Evolutionary conservation across 2,329 filamentous ascomycete genomes (phyloP).

Genomic region (Epichloe glyceriae): DNA sequence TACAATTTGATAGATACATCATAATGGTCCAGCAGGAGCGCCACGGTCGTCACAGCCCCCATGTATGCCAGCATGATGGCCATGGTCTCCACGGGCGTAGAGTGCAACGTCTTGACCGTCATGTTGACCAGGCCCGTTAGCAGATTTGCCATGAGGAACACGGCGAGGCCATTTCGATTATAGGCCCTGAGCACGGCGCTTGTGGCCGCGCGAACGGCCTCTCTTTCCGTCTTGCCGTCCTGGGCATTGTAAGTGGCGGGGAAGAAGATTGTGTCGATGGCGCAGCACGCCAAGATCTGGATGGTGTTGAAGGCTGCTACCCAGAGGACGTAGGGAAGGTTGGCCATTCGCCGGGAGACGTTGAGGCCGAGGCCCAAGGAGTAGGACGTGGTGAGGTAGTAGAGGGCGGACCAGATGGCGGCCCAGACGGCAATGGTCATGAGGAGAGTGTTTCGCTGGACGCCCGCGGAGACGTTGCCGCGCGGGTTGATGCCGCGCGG

Average conservation of each 20-base stretch:
- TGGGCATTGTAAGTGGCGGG: slow-evolving; percentile 52
- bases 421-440: slow-evolving; percentile 53
- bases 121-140: slow-evolving; percentile 84
- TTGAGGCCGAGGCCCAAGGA: slow-evolving; percentile 57
- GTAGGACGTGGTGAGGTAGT: slow-evolving; percentile 54
- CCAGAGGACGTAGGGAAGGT: slow-evolving; percentile 89
- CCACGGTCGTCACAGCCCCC: slow-evolving; percentile 50
- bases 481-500: slow-evolving; percentile 40
- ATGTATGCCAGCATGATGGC: slow-evolving; percentile 64
- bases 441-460: slow-evolving; percentile 45
- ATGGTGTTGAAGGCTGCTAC: slow-evolving; percentile 78
- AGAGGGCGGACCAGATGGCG: slow-evolving; percentile 55
- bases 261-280: slow-evolving; percentile 68
- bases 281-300: slow-evolving; percentile 68
- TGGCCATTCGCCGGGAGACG: slow-evolving; percentile 82
- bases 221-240: slow-evolving; percentile 43
- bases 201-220: slow-evolving; percentile 55
- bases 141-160: slow-evolving; percentile 83
- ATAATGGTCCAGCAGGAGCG: slow-evolving; percentile 50
- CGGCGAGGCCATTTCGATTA: slow-evolving; percentile 73
- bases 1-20: slow-evolving; percentile 60
- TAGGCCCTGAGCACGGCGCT: slow-evolving; percentile 71
- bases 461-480: slow-evolving; percentile 26
- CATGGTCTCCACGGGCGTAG: slow-evolving; percentile 52
- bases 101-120: slow-evolving; percentile 68